Conservation (phyloP, 805 yeast genomes). For the Barnettozyma sucrosica region DNA sequence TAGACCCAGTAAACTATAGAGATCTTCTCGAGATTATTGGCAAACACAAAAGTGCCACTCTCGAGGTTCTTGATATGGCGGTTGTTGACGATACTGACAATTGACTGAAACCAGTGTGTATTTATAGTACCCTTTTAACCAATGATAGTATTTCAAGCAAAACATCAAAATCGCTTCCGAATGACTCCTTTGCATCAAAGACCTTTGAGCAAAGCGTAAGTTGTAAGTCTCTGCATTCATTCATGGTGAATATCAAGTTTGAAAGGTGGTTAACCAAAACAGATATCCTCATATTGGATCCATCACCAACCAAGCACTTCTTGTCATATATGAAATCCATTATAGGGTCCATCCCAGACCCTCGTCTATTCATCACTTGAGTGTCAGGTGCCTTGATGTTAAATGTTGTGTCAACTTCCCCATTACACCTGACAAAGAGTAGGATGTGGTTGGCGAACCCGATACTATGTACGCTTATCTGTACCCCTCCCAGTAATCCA, state of each 20-base stretch:
- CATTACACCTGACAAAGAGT: slow-evolving; percentile 23
- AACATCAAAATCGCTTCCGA: slow-evolving; percentile 12
- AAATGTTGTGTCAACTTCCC: slow-evolving; percentile 30
- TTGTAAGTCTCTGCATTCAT: slow-evolving; percentile 18
- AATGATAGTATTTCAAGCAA: slow-evolving; percentile 15
- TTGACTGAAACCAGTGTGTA: slow-evolving; percentile 5
- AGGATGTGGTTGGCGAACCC: background rate
- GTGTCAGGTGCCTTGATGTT: slow-evolving; percentile 22
- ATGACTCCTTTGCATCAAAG: slow-evolving; percentile 7
- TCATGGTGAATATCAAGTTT: slow-evolving; percentile 14
- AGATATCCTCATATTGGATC: slow-evolving; percentile 13
- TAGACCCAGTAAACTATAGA: slow-evolving; percentile 82
- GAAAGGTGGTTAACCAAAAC: slow-evolving; percentile 22
- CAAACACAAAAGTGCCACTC: slow-evolving; percentile 49
- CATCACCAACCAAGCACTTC: slow-evolving; percentile 20
- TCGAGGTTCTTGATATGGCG: slow-evolving; percentile 87
- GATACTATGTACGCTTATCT: background rate
- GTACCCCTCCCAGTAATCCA: background rate
- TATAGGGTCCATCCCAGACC: slow-evolving; percentile 35
- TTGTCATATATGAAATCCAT: slow-evolving; percentile 27
- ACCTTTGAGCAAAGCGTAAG: slow-evolving; percentile 24
- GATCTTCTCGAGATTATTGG: slow-evolving; percentile 55
- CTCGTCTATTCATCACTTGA: slow-evolving; percentile 6
- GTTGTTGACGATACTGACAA: slow-evolving; percentile 59
- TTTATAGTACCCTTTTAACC: slow-evolving; percentile 8